These are phyloP conservation scores for Porcisia hertigi DNA, from an alignment of 208 protist genomes.

Conservation along the genomic window DNA sequence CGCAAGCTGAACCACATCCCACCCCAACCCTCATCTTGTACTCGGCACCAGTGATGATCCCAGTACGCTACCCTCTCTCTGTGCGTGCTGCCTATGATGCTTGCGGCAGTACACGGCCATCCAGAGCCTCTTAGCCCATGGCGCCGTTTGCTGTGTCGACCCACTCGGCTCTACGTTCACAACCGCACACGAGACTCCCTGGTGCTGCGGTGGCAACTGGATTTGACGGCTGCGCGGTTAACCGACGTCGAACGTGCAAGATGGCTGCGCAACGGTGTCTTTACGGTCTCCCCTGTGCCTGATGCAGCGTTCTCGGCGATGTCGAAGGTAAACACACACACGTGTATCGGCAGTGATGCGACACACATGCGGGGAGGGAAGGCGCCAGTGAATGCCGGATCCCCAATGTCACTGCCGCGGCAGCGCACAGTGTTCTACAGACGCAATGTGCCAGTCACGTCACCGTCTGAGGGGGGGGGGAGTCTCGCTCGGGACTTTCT, in stretches of 20 bases:
- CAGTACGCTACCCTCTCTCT: background rate
- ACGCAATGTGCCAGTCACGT: conserved; percentile 1
- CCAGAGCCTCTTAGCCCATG: background rate
- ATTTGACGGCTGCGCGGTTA: conserved; percentile 2
- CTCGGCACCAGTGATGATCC: background rate
- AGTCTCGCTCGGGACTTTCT: too few species aligned
- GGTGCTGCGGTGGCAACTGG: conserved; percentile 22
- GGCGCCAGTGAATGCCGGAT: too few species aligned
- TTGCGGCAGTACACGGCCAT: background rate
- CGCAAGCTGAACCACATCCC: background rate
- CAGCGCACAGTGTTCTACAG: conserved; percentile 17
- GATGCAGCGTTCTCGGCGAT: background rate
- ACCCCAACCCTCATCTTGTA: background rate
- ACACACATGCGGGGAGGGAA: too few species aligned
- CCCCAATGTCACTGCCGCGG: background rate
- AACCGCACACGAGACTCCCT: conserved; percentile 14
- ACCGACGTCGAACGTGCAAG: conserved; percentile 1
- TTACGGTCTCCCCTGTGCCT: background rate
- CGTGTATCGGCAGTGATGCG: too few species aligned
- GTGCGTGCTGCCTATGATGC: conserved; percentile 3
- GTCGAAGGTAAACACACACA: background rate
- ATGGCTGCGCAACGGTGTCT: conserved; percentile 12
- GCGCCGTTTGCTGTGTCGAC: conserved; percentile 5
- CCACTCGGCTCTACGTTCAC: conserved; percentile 10
- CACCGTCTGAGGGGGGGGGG: background rate